Evolutionary conservation across 2,329 filamentous ascomycete genomes (phyloP), one percentile per base, ranked within the genome.

Genomic region (Lachnellula hyalina): DNA sequence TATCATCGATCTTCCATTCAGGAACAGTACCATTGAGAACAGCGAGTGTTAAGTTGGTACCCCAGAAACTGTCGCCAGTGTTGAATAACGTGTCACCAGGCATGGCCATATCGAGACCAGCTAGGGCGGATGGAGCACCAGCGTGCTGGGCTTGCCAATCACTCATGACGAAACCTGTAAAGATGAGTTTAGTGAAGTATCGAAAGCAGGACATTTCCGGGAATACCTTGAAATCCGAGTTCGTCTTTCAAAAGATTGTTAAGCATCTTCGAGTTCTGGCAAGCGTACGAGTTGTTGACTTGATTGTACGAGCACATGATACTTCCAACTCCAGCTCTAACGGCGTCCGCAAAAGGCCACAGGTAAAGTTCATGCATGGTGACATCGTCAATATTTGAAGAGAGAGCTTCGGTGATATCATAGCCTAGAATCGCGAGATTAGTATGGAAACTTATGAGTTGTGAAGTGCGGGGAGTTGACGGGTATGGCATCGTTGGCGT

Each of bases 11-110:
- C 49, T 93, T 83, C 81, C 88, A 96, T 63, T 89, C 83, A 0
- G 93, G 90, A 34, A 97, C 75, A 0, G 91, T 96, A 36, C 92
- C 92, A 67, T 97, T 96, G 63, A 96, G 72, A 5, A 96, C 85
- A 1, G 89, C 89, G 47, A 96, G 75, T 2, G 93, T 96, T 63
- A 97, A 72, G 72, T 97, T 97, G 28, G 85, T 75, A 9, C 93
- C 93, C 87, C 89, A 96, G 76, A 49, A 70, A 48, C 57, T 65
- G 49, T 73, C 71, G 6, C 88, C 88, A 4, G 80, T 83, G 70
- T 87, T 83, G 74, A 96, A 96, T 19, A 73, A 61, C 1, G 87
- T 87, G 68, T 96, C 93, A 52, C 90, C 89, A 1, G 88, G 88
- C 90, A 94, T 94, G n/a, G 80, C 80, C 88, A 94, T 91, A 70